Conservation (phyloP, 768 basidiomycete genomes). For the Mycena albidolilacea region DNA sequence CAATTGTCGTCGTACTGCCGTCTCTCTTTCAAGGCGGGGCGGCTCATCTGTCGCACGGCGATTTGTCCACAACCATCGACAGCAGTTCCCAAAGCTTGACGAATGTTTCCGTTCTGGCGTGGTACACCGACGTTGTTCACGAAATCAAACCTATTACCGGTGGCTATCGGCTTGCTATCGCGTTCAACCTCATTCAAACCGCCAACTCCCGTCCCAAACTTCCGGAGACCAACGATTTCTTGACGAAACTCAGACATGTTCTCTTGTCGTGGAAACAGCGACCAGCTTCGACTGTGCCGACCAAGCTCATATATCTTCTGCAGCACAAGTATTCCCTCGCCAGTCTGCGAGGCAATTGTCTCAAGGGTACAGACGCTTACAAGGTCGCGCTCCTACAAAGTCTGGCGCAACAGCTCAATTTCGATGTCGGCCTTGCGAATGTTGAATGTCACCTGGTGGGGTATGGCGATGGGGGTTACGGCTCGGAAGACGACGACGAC, state of each 20-base stretch:
- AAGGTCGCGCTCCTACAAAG: slow-evolving; percentile 43
- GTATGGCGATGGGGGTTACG: slow-evolving; percentile 5
- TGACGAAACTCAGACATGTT: slow-evolving; percentile 42
- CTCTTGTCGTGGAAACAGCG: slow-evolving; percentile 38
- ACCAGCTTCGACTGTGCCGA: slow-evolving; percentile 7
- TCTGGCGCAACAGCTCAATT: slow-evolving; percentile 47
- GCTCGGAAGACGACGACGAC: slow-evolving; percentile 12
- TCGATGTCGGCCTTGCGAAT: slow-evolving; percentile 49
- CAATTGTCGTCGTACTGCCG: slow-evolving; percentile 56
- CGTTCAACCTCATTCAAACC: slow-evolving; percentile 56
- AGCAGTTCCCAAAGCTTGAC: slow-evolving; percentile 38
- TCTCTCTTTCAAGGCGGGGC: slow-evolving; percentile 56
- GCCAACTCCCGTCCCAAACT: slow-evolving; percentile 37
- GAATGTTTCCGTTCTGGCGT: slow-evolving; percentile 52
- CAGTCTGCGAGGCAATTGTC: slow-evolving; percentile 35
- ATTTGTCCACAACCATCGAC: slow-evolving; percentile 44
- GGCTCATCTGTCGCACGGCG: slow-evolving; percentile 41
- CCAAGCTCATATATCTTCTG: slow-evolving; percentile 39
- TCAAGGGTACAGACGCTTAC: slow-evolving; percentile 55
- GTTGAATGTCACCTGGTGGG: slow-evolving; percentile 40
- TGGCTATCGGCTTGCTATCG: slow-evolving; percentile 57
- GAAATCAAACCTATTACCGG: slow-evolving; percentile 56
- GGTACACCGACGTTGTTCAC: slow-evolving; percentile 59
- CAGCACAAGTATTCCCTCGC: slow-evolving; percentile 39
- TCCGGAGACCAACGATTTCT: slow-evolving; percentile 29